Evolutionary conservation across 2,329 filamentous ascomycete species (phyloP).

Genomic region (Fusarium protoensiforme): DNA sequence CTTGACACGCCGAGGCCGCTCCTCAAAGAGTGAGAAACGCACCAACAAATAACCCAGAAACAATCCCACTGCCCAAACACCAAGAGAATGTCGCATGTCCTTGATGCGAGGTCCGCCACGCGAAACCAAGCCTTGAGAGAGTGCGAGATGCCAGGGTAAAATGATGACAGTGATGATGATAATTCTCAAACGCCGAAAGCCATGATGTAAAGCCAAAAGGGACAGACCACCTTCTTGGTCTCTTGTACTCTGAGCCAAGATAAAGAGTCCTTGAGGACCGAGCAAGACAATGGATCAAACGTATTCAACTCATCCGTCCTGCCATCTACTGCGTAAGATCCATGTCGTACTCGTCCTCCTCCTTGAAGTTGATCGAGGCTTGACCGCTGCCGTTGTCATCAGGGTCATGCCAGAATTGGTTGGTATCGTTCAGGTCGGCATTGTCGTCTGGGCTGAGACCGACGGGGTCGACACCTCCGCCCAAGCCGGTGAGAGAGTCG

Average conservation of each 20-base stretch:
- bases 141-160: constrained; percentile 29
- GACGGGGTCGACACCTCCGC: constrained; percentile 50
- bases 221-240: neutral
- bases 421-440: constrained; percentile 61
- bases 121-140: constrained; percentile 3
- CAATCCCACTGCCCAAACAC: constrained; percentile 28
- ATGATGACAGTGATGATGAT: constrained; percentile 19
- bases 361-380: constrained; percentile 80
- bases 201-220: constrained; percentile 12
- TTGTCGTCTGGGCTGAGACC: constrained; percentile 54
- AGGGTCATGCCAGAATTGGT: constrained; percentile 73
- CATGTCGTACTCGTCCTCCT: constrained; percentile 95
- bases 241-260: neutral
- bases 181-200: constrained; percentile 32
- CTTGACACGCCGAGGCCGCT: constrained; percentile 28
- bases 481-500: constrained; percentile 70
- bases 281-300: constrained; percentile 7
- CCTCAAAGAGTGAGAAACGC: constrained; percentile 17
- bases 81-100: constrained; percentile 19
- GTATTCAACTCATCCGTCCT: neutral
- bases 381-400: constrained; percentile 79
- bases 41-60: constrained; percentile 26
- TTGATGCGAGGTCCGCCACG: constrained; percentile 8
- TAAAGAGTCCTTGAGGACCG: neutral
- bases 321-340: constrained; percentile 63